These are phyloP conservation scores for Fusarium continuum DNA, from an alignment of 2,329 filamentous ascomycete species.

Conservation along the genomic window DNA sequence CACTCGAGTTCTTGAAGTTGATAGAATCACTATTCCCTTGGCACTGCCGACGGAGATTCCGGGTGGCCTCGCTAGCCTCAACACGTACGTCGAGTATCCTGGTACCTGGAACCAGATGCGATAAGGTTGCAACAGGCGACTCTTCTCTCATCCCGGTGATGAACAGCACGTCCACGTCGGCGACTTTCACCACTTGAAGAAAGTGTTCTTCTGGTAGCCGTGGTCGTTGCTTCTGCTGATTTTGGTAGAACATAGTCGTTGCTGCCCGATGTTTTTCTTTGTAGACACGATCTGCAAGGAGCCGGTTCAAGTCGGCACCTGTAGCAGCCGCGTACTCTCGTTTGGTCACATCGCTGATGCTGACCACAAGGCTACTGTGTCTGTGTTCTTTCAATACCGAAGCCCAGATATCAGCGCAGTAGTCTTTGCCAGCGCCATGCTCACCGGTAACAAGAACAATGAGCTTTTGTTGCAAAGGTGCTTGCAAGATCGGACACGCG, in stretches of 20 bases:
- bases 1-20: neutral
- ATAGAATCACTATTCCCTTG: neutral
- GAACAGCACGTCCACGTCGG: conserved; percentile 63
- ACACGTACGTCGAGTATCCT: conserved; percentile 65
- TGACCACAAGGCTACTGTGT: conserved; percentile 46
- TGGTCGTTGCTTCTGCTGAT: conserved; percentile 55
- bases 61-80: conserved; percentile 50
- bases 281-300: conserved; percentile 65
- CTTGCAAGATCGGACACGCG: conserved; percentile 61
- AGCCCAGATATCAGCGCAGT: conserved; percentile 64
- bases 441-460: conserved; percentile 67
- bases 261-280: conserved; percentile 67
- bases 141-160: conserved; percentile 72
- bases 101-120: conserved; percentile 62
- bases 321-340: conserved; percentile 61
- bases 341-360: conserved; percentile 57
- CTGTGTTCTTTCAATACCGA: conserved; percentile 48
- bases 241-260: conserved; percentile 61
- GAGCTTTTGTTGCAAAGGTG: conserved; percentile 52
- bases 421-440: conserved; percentile 67
- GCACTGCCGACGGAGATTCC: conserved; percentile 48
- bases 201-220: conserved; percentile 62
- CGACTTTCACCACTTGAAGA: conserved; percentile 53
- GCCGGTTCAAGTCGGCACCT: conserved; percentile 56
- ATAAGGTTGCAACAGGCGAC: conserved; percentile 62